Conservation (phyloP, 345 rosid genomes). For the Ceriops tagal region DNA sequence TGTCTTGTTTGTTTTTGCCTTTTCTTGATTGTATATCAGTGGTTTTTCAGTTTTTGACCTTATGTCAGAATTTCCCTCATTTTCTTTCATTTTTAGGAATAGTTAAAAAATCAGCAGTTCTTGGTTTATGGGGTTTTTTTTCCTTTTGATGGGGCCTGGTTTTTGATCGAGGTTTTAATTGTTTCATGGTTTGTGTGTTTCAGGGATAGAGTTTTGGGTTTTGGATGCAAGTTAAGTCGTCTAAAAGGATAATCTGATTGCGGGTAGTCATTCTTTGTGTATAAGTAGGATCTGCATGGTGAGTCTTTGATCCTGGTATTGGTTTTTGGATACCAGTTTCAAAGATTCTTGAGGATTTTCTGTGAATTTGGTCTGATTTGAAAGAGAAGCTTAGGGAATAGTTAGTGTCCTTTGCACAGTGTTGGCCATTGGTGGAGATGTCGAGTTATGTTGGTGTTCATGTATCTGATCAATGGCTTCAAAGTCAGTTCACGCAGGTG, state of each 20-base stretch:
- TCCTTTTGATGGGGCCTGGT: not conserved
- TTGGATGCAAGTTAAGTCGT: conserved; percentile 6
- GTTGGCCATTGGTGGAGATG: conserved; percentile 41
- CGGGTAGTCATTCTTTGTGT: conserved; percentile 10
- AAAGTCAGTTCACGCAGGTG: conserved; percentile 41
- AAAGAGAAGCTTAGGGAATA: conserved; percentile 4
- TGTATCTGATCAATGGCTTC: conserved; percentile 40
- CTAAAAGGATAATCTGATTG: not conserved
- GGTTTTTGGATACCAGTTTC: conserved; percentile 27
- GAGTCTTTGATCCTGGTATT: conserved; percentile 24
- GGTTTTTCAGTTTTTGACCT: not conserved
- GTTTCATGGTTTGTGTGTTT: conserved; percentile 2
- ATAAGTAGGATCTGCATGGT: conserved; percentile 22
- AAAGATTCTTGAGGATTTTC: conserved; percentile 12
- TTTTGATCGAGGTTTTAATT: not conserved
- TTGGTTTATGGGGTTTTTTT: not conserved
- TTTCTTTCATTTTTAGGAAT: not conserved
- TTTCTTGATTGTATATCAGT: not conserved
- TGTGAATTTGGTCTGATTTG: conserved; percentile 12
- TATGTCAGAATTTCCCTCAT: not conserved
- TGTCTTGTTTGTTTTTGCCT: not conserved
- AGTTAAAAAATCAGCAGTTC: not conserved
- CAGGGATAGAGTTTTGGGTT: conserved; percentile 15
- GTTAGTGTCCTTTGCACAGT: conserved; percentile 12
- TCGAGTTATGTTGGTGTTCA: conserved; percentile 63